Base-by-base conservation (phyloP, 73 alveolate species). In the Uronychia binucleata region DNA sequence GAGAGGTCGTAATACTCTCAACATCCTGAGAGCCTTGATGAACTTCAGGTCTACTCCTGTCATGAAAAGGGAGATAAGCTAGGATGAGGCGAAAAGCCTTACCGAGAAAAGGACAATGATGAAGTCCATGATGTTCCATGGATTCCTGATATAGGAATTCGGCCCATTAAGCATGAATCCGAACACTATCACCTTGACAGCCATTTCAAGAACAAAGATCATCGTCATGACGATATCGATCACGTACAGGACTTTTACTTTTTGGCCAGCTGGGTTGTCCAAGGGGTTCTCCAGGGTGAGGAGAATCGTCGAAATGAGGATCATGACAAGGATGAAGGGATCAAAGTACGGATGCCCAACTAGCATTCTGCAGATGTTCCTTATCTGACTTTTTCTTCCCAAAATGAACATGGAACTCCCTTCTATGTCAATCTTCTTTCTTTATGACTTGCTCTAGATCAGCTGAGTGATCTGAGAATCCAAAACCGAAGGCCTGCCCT, bases 81-180 rank as follows among this genome's bases (percentile, higher is more conserved):
- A 46, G 19, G 19, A 19, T 46, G 67, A 5, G 5, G 5, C 5
- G 67, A 46, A 46, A 46, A 11, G 19, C 67, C 67, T 83, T 29
- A 97, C 82, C 28, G 98, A 96, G 75, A 94, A 83, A 32, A 96
- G 30, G 19, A 97, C 99, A 78, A 97, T 93, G n/a, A 95, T 88
- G 88, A 97, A 96, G 93, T 97, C 99, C 60, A 97, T 78, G 79
- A 82, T 79, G 91, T 95, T 95, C 99, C 99, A 97, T 78, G 93
- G 84, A 86, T 95, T 98, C 81, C 96, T 83, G 60, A 97, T 79
- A 84, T 97, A 97, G 28, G 97, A 77, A 8, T 92, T 91, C 74
- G 90, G 58, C 27, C 92, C 98, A 88, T 93, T 95, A 35, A 94
- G 59, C 13, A 94, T 88, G 82, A 96, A 92, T 27, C 99, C 99